A percentile compares a stretch with the other conserved stretches of the same genome.
phyloP scores from a whole-genome alignment of 352 stramenopile genomes.

The Elongisporangium anandrum region DNA sequence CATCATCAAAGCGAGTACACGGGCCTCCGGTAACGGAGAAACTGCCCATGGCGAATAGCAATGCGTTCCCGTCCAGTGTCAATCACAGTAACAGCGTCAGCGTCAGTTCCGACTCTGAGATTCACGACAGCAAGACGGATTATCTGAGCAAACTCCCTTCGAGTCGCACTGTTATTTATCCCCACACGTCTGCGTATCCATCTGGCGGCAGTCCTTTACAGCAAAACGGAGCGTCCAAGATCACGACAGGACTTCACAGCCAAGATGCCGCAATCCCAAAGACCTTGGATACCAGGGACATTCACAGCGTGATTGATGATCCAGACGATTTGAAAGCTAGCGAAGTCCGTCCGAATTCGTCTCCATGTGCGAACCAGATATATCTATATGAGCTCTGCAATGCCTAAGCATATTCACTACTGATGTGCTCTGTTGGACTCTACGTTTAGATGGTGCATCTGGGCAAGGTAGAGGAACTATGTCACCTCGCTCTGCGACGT shows the following conservation, averaged over 20 bases:
- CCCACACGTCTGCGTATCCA: neutral
- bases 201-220: neutral
- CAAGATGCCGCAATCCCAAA: neutral
- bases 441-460: neutral
- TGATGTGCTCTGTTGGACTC: too few relatives aligned
- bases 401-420: neutral
- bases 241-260: neutral
- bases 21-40: neutral
- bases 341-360: neutral
- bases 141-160: neutral
- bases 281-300: neutral
- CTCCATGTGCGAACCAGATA: neutral
- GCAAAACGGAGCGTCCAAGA: neutral
- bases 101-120: neutral
- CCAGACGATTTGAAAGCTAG: neutral
- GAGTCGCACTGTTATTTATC: neutral
- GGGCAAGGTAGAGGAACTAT: neutral
- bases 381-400: neutral
- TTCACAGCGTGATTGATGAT: neutral
- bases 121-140: neutral
- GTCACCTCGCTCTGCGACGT: conserved; percentile 7
- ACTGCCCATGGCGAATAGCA: neutral
- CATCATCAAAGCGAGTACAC: neutral
- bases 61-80: neutral
- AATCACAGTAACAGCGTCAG: neutral